A percentile compares a stretch with the other conserved stretches of the same genome.
Conservation (phyloP, 148 eudicot species). For the Camellia sinensis region DNA sequence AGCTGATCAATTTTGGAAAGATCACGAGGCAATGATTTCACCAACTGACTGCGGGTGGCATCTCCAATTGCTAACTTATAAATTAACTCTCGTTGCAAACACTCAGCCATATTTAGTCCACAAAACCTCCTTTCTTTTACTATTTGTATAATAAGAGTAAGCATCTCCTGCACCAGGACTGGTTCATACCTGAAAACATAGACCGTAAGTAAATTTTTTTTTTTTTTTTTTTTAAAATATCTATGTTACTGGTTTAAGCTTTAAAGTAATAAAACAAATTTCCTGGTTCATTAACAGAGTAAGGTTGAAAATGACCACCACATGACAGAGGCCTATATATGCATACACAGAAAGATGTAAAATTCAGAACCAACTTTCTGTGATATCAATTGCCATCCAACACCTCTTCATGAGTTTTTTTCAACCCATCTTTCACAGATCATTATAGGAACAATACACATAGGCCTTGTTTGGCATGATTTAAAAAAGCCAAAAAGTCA, state of each 20-base stretch:
- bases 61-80: slow-evolving; percentile 86
- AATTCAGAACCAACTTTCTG: not conserved
- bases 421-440: not conserved
- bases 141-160: slow-evolving; percentile 75
- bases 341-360: not conserved
- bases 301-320: not conserved
- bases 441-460: not conserved
- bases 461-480: too few relatives aligned
- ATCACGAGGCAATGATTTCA: slow-evolving; percentile 83
- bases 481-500: too few relatives aligned
- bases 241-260: not conserved
- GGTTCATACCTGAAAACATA: slow-evolving; percentile 75
- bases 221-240: not conserved
- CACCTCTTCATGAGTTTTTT: not conserved
- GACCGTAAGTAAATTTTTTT: not conserved
- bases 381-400: not conserved
- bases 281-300: not conserved
- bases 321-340: not conserved
- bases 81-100: slow-evolving; percentile 79
- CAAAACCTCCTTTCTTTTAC: slow-evolving; percentile 90
- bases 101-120: slow-evolving; percentile 64
- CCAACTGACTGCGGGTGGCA: slow-evolving; percentile 89
- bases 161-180: slow-evolving; percentile 78
- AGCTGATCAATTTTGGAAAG: slow-evolving; percentile 57
- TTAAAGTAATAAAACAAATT: not conserved